phyloP scores from a whole-genome alignment of 2,329 filamentous ascomycete genomes.

The Pyrenophora seminiperda region DNA sequence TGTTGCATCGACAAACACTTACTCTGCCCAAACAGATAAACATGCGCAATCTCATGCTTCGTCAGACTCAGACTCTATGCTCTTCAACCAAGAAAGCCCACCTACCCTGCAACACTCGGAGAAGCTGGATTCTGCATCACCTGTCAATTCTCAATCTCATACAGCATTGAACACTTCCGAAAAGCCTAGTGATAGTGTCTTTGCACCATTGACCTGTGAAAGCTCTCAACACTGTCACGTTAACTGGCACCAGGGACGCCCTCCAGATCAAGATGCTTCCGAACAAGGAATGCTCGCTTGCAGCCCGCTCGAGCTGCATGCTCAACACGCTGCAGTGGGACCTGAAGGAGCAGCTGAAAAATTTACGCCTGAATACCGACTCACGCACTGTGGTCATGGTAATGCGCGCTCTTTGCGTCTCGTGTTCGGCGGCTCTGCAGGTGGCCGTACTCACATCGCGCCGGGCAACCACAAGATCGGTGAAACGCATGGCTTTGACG shows the following conservation, averaged over 20 bases:
- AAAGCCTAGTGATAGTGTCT: background rate
- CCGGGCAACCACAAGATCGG: slow-evolving; percentile 15
- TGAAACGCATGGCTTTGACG: slow-evolving; percentile 18
- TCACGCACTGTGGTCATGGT: slow-evolving; percentile 23
- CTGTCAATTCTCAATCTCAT: slow-evolving; percentile 6
- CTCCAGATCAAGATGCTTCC: background rate
- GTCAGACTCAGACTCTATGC: slow-evolving; percentile 46
- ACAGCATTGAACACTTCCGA: slow-evolving; percentile 4
- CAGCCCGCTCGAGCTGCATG: slow-evolving; percentile 4
- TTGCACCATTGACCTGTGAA: slow-evolving; percentile 6
- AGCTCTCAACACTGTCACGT: background rate
- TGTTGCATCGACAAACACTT: slow-evolving; percentile 39
- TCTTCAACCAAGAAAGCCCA: slow-evolving; percentile 39
- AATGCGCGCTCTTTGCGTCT: slow-evolving; percentile 25
- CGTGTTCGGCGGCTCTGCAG: slow-evolving; percentile 21
- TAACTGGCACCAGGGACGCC: background rate
- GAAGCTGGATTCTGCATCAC: slow-evolving; percentile 4
- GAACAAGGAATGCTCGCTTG: slow-evolving; percentile 4
- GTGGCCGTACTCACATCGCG: slow-evolving; percentile 4
- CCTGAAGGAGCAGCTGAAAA: slow-evolving; percentile 1
- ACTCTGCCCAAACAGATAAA: slow-evolving; percentile 18
- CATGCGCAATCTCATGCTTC: slow-evolving; percentile 22
- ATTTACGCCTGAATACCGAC: slow-evolving; percentile 16
- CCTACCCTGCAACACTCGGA: slow-evolving; percentile 11
- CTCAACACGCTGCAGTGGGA: background rate